These are phyloP conservation scores for Vigna reflexopilosa DNA, from an alignment of 306 rosid genomes.

Conservation along the genomic window DNA sequence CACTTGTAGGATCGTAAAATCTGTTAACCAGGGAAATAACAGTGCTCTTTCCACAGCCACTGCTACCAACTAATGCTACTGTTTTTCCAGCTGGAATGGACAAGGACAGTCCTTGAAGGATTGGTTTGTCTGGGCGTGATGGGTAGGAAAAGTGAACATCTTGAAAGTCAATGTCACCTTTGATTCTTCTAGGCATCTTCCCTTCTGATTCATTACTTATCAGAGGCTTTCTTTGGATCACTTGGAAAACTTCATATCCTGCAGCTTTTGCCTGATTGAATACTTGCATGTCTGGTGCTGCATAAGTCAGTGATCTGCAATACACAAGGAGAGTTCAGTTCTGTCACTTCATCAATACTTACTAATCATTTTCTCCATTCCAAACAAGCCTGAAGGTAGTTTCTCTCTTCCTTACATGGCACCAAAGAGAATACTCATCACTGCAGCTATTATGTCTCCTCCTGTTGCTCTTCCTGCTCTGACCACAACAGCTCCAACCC, in stretches of 20 bases:
- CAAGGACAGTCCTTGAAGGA: slow-evolving; percentile 74
- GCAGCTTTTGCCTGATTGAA: slow-evolving; percentile 94
- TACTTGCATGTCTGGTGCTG: slow-evolving; percentile 90
- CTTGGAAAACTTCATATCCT: slow-evolving; percentile 82
- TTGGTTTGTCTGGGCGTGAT: slow-evolving; percentile 68
- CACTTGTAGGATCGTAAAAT: slow-evolving; percentile 78
- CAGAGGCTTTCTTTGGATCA: slow-evolving; percentile 72
- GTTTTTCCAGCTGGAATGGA: slow-evolving; percentile 83
- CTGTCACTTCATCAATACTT: background rate
- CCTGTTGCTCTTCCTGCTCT: slow-evolving; percentile 63
- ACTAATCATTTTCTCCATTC: background rate
- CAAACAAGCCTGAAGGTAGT: background rate
- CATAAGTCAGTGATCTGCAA: slow-evolving; percentile 80
- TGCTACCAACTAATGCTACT: slow-evolving; percentile 81
- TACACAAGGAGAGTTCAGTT: slow-evolving; percentile 25
- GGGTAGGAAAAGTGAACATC: slow-evolving; percentile 77
- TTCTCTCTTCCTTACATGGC: slow-evolving; percentile 67
- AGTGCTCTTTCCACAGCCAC: slow-evolving; percentile 99
- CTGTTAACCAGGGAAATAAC: slow-evolving; percentile 74
- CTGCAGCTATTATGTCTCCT: slow-evolving; percentile 76
- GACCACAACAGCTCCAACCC: slow-evolving; percentile 91
- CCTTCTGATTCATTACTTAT: slow-evolving; percentile 61
- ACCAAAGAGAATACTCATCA: slow-evolving; percentile 94
- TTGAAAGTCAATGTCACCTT: slow-evolving; percentile 63
- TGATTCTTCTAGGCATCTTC: slow-evolving; percentile 47